Evolutionary conservation across 2,329 filamentous ascomycete species (phyloP), one percentile per base, ranked within the genome.

Genomic region (Trichoderma sp.): DNA sequence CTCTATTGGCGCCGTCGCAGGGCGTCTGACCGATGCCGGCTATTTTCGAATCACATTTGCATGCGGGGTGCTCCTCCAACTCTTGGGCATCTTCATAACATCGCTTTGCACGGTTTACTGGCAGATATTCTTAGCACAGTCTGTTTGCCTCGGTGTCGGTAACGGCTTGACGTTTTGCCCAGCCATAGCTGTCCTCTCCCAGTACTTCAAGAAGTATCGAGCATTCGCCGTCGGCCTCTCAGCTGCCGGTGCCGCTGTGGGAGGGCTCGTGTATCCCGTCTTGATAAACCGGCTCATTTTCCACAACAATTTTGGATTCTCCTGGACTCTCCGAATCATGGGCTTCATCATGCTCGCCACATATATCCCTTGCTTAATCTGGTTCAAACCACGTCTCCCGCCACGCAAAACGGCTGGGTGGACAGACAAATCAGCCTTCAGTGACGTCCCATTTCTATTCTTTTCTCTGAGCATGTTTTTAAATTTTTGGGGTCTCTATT

Each of bases 311-410:
- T 32, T 59, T 7, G 57, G 57, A 10, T 59, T 59, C 9, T 37
- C 57, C 15, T 59, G 57, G 57, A 59, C 57, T 9, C 10, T 59
- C 1, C 39, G 57, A 15, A 22, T 59, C 9, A 45, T 59, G 37
- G 57, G 57, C 25, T 59, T 59, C 32, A 59, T 45, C 27, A 59
- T 59, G 57, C 57, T 59, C 8, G 54, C 54, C 4, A 58, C 54
- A 5, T 58, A 58, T 22, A 27, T 39, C 13, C 54, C 54, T 13
- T 58, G 54, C 17, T 39, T 58, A 8, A 58, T 58, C 22, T 58
- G 54, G 54, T 42, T 58, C 54, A 58, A 42, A 22, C 54, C 54
- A 27, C 54, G 34, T 42, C 35, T 58, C 4, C 54, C 54, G n/a
- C 54, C 54, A 0, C 54, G 19, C 9, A 58, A 42, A 8, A 58